Evolutionary conservation across 495 filamentous ascomycete genomes (phyloP).

Genomic region (Penicillium bialowiezense): DNA sequence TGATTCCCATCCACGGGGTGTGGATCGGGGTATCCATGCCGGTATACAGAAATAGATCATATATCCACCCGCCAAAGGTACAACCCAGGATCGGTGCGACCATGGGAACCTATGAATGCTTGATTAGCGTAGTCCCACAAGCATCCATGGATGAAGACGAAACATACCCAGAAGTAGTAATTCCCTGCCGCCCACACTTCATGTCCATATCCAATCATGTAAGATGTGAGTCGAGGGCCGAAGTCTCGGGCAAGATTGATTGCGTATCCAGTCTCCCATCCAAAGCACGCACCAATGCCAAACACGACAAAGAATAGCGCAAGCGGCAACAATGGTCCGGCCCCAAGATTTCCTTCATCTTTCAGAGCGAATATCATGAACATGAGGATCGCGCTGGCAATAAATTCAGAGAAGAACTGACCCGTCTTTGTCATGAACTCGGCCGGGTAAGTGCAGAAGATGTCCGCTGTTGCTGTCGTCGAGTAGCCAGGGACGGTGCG

Average conservation of each 20-base stretch:
- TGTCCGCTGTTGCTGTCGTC: constrained; percentile 56
- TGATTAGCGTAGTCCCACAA: not conserved
- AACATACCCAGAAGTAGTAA: constrained; percentile 62
- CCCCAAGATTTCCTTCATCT: constrained; percentile 53
- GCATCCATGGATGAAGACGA: not conserved
- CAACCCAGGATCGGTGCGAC: constrained; percentile 57
- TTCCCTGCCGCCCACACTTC: constrained; percentile 61
- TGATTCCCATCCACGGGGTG: constrained; percentile 54
- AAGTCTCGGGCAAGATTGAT: constrained; percentile 68
- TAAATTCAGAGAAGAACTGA: constrained; percentile 64
- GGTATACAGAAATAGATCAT: constrained; percentile 60
- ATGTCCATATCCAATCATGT: constrained; percentile 59
- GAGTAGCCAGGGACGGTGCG: constrained; percentile 57
- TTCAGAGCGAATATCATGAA: constrained; percentile 67
- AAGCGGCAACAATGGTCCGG: constrained; percentile 50
- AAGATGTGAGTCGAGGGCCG: constrained; percentile 61
- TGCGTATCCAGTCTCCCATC: constrained; percentile 68
- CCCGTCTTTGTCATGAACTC: constrained; percentile 56
- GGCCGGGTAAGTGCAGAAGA: constrained; percentile 66
- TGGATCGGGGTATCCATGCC: constrained; percentile 56
- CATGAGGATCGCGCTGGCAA: constrained; percentile 59
- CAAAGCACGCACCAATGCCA: constrained; percentile 65
- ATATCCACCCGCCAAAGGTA: constrained; percentile 58
- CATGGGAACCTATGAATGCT: constrained; percentile 42
- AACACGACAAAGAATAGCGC: constrained; percentile 63